Base-by-base conservation (phyloP, 2,329 filamentous ascomycete genomes). In the Aspergillus cejpii region DNA sequence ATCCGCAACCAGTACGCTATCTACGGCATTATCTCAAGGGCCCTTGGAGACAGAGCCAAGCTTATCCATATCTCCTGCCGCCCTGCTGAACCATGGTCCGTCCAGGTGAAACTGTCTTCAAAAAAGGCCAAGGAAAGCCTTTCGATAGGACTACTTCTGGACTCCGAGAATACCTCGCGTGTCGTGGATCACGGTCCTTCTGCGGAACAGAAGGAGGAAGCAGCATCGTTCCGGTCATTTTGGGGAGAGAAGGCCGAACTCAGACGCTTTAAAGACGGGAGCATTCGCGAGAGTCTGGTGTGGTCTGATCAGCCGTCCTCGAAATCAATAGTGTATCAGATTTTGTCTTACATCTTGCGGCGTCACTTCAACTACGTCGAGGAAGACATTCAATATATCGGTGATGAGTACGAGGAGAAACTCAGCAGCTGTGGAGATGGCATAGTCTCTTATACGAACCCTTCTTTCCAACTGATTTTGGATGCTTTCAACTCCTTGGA, bases 201-300 rank as follows among this genome's bases (percentile, higher is more conserved):
- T 1, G 87, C 88, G 1, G 90, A 97, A 61, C 79, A 92, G 49
- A 89, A 91, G 65, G 82, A 85, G 52, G 87, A 88, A 51, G 85
- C 89, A 19, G 81, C 82, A 7, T 77, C 76, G 24, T 98, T 96
- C 65, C 85, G 87, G 27, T 80, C 83, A 26, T 97, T 98, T 63
- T 98, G 94, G 92, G 92, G 91, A 5, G 84, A 91, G 7, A 94
- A 92, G 63, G 80, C 92, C 1, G 92, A 98, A 65, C 75, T 98
- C 37, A 81, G 92, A 52, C 85, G 92, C 15, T 98, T 98, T 74
- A 94, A 90, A 58, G 89, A 97, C 59, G 92, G 92, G 17, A 91
- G 84, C 56, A 96, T 98, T 53, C 76, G 89, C 6, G 94, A 98
- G 66, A 95, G 87, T 59, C 73, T 97, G 23, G 83, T 94, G 15